Base-by-base conservation (phyloP, 169 alveolate genomes). In the Babesia bigemina region DNA sequence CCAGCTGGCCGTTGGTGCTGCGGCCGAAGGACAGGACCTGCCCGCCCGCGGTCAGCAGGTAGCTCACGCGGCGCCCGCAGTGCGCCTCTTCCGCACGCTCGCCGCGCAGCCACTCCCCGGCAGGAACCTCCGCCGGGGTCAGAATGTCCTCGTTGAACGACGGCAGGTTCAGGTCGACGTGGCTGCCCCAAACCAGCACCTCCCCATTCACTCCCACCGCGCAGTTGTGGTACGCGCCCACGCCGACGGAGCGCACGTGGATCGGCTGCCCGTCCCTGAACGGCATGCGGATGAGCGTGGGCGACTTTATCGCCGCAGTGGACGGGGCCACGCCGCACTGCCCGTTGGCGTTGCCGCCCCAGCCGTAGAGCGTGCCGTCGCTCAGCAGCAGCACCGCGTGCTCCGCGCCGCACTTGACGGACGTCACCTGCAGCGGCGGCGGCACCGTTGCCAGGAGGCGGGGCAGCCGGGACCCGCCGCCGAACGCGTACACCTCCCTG, bases 291-390 rank as follows among this genome's bases (percentile, higher is more conserved):
- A 81, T 76, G 39, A 81, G 84, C 19, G 88, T 63, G 0, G 88
- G 88, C 36, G 47, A 57, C 4, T 52, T 10, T 22, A 71, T 44
- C 14, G 49, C 45, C 26, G 42, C 65, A 26, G 36, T n/a, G 22
- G 39, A 8, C 19, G 56, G 70, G 22, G 55, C 16, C 44, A 69
- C 63, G 36, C 85, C 88, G 57, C 88, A 81, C 60, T 81, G 88
- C 21, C 88, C 88, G 45, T 81, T 24, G 57, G 67, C 36, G 49
- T 81, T 81, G 56, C 52, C 48, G 19, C 88, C 88, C 85, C 81
- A 83, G 60, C 81, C 49, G 60, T 74, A 83, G 22, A 74, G 28
- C 11, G 79, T 26, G 19, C 82, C 83, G 52, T 75, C 86, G 61
- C 71, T 63, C 12, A 83, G 66, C n/a, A 65, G 70, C 72, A 83